Base-by-base conservation (phyloP, 116 monocot species). In the Iris pallida region DNA sequence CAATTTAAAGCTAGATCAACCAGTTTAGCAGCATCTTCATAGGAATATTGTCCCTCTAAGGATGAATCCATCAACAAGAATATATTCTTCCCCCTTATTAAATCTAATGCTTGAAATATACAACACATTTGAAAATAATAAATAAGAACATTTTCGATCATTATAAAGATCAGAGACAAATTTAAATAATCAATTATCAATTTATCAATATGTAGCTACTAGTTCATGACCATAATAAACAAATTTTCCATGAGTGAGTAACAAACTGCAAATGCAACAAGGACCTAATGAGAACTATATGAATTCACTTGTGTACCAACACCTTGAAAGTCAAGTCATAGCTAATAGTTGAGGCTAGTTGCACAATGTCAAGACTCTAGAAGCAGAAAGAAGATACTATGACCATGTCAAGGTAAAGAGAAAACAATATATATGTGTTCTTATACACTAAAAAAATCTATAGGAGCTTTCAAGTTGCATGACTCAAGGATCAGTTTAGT, bases 71-170 rank as follows among this genome's bases (percentile, higher is more conserved):
- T 80, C 46, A 94, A 57, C 72, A 94, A 55, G 47, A 83, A 71
- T 12, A 87, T 76, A 53, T 94, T 90, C 53, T 94, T 94, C 13
- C 90, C 94, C 68, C 94, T 82, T 72, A 94, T 90, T 53, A 94
- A 79, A 73, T 94, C 94, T 42, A 94, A 61, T 17, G 94, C 94
- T 90, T 90, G 75, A 57, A 15, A 16, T 18, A 20, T 18, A n/a
- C 17, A 63, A 18, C 46, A 16, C 44, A 16, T 16, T 46, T 46
- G 46, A 48, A 48, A 6, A 6, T 48, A 9, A 6, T 6, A 48
- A 48, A 48, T 48, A 48, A 48, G 9, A 48, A 48, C 15, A n/a
- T n/a, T n/a, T n/a, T n/a, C n/a, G n/a, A n/a, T n/a, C n/a, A n/a
- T n/a, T n/a, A 8, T 8, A 63, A 56, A 9, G 60, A 49, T 20